Evolutionary conservation across 2,329 filamentous ascomycete species (phyloP).

Genomic region (Venturia oleaginea): DNA sequence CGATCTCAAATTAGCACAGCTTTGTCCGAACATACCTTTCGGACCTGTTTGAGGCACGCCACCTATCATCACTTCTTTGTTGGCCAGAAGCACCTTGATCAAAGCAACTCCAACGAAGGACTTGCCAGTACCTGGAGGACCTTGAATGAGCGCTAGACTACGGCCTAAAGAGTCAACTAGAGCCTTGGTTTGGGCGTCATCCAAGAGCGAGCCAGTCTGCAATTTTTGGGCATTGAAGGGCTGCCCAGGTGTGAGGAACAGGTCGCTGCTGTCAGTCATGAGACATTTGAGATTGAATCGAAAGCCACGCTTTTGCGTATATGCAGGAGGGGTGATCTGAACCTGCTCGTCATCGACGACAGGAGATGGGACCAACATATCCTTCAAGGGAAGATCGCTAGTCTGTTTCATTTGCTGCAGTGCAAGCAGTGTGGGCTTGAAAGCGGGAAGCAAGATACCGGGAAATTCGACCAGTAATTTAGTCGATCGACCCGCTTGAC

Average conservation of each 20-base stretch:
- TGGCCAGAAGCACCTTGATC: constrained; percentile 44
- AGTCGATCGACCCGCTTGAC: not conserved
- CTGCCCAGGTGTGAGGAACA: constrained; percentile 22
- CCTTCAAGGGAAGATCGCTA: constrained; percentile 23
- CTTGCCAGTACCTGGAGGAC: constrained; percentile 47
- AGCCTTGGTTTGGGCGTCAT: constrained; percentile 41
- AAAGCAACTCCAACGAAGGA: constrained; percentile 51
- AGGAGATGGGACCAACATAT: constrained; percentile 22
- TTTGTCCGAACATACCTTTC: not conserved
- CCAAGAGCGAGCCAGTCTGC: constrained; percentile 37
- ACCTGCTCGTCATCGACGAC: constrained; percentile 12
- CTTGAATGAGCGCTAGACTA: constrained; percentile 55
- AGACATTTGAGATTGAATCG: constrained; percentile 35
- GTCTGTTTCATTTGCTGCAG: constrained; percentile 43
- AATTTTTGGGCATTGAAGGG: constrained; percentile 25
- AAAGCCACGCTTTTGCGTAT: constrained; percentile 42
- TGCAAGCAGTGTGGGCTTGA: constrained; percentile 46
- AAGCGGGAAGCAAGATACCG: constrained; percentile 48
- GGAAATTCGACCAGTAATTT: constrained; percentile 50
- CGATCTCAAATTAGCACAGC: no score
- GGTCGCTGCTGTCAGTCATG: constrained; percentile 13
- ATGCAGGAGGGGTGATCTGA: constrained; percentile 40
- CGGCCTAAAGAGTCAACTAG: constrained; percentile 45
- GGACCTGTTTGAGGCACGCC: not conserved
- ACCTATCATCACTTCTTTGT: not conserved